A percentile compares a stretch with the other conserved stretches of the same genome.
Evolutionary conservation across 1,284 basidiomycete species (phyloP).

Genomic region (Moesziomyces parantarcticus): DNA sequence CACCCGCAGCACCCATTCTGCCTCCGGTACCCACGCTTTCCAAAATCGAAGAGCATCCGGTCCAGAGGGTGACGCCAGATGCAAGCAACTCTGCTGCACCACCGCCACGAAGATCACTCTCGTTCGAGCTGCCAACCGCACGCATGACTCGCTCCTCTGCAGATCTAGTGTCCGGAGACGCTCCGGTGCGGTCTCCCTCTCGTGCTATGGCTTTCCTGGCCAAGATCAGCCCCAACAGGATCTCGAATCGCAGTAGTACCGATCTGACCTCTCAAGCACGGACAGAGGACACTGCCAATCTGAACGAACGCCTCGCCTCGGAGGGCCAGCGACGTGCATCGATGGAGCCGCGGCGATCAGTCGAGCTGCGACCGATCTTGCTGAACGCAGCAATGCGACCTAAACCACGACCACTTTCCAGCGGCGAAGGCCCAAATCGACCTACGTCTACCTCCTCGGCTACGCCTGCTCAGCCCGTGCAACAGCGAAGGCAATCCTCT

Average conservation of each 20-base stretch:
- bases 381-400: slow-evolving; percentile 26
- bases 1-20: slow-evolving; percentile 21
- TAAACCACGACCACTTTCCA: slow-evolving; percentile 1
- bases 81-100: neutral
- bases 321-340: slow-evolving; percentile 24
- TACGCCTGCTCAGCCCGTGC: slow-evolving; percentile 4
- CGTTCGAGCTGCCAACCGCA: slow-evolving; percentile 31
- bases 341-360: slow-evolving; percentile 27
- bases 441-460: neutral
- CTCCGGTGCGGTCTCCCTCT: slow-evolving; percentile 22
- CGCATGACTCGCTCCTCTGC: slow-evolving; percentile 15
- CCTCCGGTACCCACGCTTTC: slow-evolving; percentile 19
- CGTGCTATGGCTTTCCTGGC: slow-evolving; percentile 31
- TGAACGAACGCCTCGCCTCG: slow-evolving; percentile 11
- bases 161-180: slow-evolving; percentile 2
- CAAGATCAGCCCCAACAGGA: slow-evolving; percentile 25
- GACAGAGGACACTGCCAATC: neutral
- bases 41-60: slow-evolving; percentile 31
- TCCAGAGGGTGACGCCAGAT: slow-evolving; percentile 4
- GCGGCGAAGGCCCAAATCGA: neutral
- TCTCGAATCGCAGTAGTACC: slow-evolving; percentile 30
- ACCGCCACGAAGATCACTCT: slow-evolving; percentile 19
- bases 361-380: slow-evolving; percentile 41
- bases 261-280: slow-evolving; percentile 11
- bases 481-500: slow-evolving; percentile 23